A percentile compares a stretch with the other conserved stretches of the same genome.
Evolutionary conservation across 768 basidiomycete species (phyloP).

Genomic region (Serendipita sp.): DNA sequence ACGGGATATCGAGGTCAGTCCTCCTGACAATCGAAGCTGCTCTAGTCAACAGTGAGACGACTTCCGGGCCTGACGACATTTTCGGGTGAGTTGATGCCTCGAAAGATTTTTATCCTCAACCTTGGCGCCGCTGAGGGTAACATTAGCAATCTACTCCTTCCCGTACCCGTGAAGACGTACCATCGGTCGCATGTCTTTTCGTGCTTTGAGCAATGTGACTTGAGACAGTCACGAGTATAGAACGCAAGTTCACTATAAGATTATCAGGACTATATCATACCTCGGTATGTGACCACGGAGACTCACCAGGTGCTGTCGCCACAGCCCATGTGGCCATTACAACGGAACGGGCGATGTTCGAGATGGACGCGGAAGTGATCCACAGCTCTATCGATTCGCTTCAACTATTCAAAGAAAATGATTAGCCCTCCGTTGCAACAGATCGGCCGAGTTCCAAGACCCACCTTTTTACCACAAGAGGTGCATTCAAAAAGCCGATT

Average conservation of each 20-base stretch:
- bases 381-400: neutral
- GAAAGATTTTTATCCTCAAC: constrained; percentile 1
- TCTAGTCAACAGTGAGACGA: no score
- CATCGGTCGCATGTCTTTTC: neutral
- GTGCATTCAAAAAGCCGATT: neutral
- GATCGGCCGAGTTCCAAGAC: neutral
- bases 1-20: no score
- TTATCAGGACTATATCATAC: neutral
- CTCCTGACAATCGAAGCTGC: no score
- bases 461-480: neutral
- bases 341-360: neutral
- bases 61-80: neutral
- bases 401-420: neutral
- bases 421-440: no score
- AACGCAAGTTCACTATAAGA: neutral
- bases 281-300: neutral
- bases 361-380: neutral
- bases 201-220: neutral
- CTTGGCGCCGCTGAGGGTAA: neutral
- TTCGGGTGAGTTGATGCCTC: neutral
- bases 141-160: neutral
- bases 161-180: neutral
- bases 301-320: neutral
- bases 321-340: neutral
- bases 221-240: neutral